These are phyloP conservation scores for Pythium aquatile DNA, from an alignment of 352 stramenopile genomes.

Conservation along the genomic window DNA sequence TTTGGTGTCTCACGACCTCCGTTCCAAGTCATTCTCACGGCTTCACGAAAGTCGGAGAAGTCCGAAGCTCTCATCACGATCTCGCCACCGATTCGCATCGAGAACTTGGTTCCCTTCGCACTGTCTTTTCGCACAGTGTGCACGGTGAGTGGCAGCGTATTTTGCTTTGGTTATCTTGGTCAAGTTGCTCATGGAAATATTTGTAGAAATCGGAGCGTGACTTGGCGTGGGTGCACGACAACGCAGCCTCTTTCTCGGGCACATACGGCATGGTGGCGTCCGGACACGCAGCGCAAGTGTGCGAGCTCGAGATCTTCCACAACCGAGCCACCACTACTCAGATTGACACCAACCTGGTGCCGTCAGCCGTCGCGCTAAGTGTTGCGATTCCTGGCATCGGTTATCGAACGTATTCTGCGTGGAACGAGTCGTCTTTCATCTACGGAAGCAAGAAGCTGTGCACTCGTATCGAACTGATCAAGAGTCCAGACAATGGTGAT, in stretches of 20 bases:
- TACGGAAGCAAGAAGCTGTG: conserved; percentile 67
- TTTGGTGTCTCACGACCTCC: conserved; percentile 58
- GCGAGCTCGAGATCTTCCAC: conserved; percentile 69
- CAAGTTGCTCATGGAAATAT: neutral
- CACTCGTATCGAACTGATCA: conserved; percentile 60
- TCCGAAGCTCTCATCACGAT: conserved; percentile 74
- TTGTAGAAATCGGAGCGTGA: conserved; percentile 64
- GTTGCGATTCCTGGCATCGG: conserved; percentile 67
- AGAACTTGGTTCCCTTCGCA: conserved; percentile 77
- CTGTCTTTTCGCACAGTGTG: conserved; percentile 73
- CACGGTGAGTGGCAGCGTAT: conserved; percentile 37
- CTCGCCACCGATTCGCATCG: conserved; percentile 61
- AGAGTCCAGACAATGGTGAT: conserved; percentile 16
- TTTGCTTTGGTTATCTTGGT: neutral
- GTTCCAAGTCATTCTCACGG: conserved; percentile 77
- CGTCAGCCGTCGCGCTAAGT: conserved; percentile 68
- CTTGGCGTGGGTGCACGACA: conserved; percentile 59
- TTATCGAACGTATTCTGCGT: conserved; percentile 49
- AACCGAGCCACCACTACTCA: conserved; percentile 33
- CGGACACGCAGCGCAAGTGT: conserved; percentile 52
- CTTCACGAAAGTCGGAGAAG: conserved; percentile 68
- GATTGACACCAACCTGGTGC: conserved; percentile 36
- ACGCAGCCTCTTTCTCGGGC: conserved; percentile 65
- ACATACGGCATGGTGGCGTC: conserved; percentile 53
- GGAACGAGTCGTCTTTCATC: conserved; percentile 58